A percentile compares a stretch with the other conserved stretches of the same genome.
phyloP scores from a whole-genome alignment of 2,329 filamentous ascomycete genomes.

The Fusarium virguliforme region DNA sequence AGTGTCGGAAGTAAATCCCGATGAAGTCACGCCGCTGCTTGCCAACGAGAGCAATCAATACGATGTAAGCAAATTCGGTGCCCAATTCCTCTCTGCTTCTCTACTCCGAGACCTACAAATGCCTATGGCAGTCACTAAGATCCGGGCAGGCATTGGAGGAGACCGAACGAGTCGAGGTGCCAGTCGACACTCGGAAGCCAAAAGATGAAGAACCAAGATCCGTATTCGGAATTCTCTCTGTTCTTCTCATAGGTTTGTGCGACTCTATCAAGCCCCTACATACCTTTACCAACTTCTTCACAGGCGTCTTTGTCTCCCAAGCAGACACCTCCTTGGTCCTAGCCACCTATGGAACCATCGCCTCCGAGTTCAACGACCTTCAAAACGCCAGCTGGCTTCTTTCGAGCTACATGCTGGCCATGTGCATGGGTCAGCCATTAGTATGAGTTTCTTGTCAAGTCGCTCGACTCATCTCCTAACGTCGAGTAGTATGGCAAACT shows the following conservation, averaged over 20 bases:
- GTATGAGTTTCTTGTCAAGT: not conserved
- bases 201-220: not conserved
- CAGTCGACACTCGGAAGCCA: not conserved
- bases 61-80: not conserved
- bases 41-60: not conserved
- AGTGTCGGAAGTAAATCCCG: not conserved
- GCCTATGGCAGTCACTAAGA: not conserved
- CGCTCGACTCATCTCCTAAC: not conserved
- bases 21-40: not conserved
- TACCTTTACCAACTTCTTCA: not conserved
- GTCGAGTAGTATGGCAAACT: not conserved
- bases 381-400: not conserved
- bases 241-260: not conserved
- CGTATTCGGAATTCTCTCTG: not conserved
- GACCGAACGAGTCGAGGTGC: not conserved
- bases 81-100: too few relatives aligned
- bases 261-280: not conserved
- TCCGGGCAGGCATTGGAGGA: not conserved
- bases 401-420: not conserved
- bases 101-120: too few relatives aligned
- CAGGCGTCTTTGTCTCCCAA: not conserved
- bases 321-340: conserved; percentile 1
- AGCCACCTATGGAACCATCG: not conserved
- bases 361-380: conserved; percentile 1
- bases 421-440: not conserved